Base-by-base conservation (phyloP, 2,329 filamentous ascomycete genomes). In the Neofusicoccum sp. region DNA sequence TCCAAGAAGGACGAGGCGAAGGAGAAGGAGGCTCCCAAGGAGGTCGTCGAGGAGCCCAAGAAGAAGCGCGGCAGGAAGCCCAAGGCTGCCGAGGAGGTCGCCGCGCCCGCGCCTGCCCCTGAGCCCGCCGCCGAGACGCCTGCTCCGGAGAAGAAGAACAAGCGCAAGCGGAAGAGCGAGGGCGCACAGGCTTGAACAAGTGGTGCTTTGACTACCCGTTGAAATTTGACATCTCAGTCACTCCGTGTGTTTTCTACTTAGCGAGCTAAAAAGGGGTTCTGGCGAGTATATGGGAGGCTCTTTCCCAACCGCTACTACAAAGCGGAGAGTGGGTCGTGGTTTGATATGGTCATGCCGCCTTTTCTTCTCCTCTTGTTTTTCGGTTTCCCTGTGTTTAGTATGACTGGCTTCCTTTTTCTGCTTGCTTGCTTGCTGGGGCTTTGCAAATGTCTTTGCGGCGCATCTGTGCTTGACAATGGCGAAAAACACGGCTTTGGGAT, bases 81-180 rank as follows among this genome's bases (percentile, higher is more conserved):
- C 49, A 61, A 61, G 49, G 47, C 28, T 28, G 44, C 33, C 31
- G 59, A 54, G 49, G 59, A 61, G 59, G 24, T 28, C 7, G 38
- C 48, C 14, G 48, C 48, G 3, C 36, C 47, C 5, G 24, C 45
- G 4, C 26, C 20, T n/a, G 34, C 40, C 16, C 48, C 48, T 8
- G 41, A 53, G 36, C 24, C 44, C 30, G 28, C 48, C 14, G n/a
- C 43, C 24, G 41, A 28, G 2, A 30, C 59, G n/a, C 40, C 59
- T 24, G 59, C 36, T 7, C 49, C 59, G 20, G 59, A 61, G 49
- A 61, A 61, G 49, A 61, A 61, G 59, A 54, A 38, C 51, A 54
- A 57, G 48, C 59, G 59, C 26, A 61, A 61, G 59, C 59, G 59
- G 26, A 61, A 61, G 59, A 61, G 49, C 49, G 59, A 61, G 12